Evolutionary conservation across 2,329 filamentous ascomycete genomes (phyloP).

Genomic region (Stemphylium vesicarium): DNA sequence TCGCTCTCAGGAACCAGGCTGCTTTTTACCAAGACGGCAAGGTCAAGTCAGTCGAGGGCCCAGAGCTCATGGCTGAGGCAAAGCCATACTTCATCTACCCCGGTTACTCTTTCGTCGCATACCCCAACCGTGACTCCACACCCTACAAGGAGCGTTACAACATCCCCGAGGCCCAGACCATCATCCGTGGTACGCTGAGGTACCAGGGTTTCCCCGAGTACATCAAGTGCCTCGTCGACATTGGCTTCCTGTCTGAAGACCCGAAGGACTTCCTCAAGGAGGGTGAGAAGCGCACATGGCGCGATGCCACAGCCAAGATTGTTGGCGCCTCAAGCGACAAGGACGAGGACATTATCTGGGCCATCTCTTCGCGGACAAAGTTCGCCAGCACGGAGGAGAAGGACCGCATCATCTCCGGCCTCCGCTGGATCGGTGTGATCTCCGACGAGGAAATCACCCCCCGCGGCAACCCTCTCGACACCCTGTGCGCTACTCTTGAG

Average conservation of each 20-base stretch:
- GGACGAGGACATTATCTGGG: constrained; percentile 73
- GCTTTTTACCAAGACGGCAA: constrained; percentile 82
- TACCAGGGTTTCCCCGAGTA: constrained; percentile 93
- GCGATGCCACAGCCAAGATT: constrained; percentile 80
- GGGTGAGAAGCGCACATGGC: constrained; percentile 72
- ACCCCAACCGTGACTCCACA: constrained; percentile 91
- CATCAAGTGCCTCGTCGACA: constrained; percentile 84
- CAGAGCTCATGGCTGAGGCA: constrained; percentile 82
- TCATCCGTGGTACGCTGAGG: constrained; percentile 82
- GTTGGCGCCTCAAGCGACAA: constrained; percentile 70
- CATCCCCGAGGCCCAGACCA: constrained; percentile 89
- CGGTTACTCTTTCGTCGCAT: constrained; percentile 87
- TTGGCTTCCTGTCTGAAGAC: constrained; percentile 83
- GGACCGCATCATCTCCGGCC: constrained; percentile 71
- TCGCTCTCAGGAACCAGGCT: constrained; percentile 86
- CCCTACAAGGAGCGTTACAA: constrained; percentile 86
- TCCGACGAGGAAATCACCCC: constrained; percentile 74
- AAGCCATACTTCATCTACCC: constrained; percentile 93
- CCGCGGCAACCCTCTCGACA: constrained; percentile 82
- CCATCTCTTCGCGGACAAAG: constrained; percentile 76
- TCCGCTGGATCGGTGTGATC: constrained; percentile 75
- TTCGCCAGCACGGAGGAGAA: constrained; percentile 74
- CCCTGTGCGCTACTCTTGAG: constrained; percentile 87
- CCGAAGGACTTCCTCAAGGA: constrained; percentile 68
- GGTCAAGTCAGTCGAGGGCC: constrained; percentile 61